Conservation (phyloP, 257 asterid species). For the Paraleonurus japonicus region DNA sequence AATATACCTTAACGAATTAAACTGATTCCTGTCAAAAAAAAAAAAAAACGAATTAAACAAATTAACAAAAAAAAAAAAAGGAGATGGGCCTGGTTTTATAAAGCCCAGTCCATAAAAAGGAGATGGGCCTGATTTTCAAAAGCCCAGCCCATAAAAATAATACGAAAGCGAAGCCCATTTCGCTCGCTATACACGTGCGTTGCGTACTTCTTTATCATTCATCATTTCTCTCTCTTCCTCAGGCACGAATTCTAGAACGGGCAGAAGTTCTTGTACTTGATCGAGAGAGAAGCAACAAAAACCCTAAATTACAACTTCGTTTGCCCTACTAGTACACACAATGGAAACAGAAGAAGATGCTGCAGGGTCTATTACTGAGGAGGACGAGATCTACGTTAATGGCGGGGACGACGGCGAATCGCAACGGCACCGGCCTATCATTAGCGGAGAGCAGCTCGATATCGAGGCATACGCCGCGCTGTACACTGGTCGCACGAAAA, state of each 20-base stretch:
- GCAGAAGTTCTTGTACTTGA: background rate
- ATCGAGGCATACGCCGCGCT: constrained; percentile 90
- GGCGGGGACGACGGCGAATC: constrained; percentile 50
- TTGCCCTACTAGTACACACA: background rate
- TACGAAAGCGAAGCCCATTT: background rate
- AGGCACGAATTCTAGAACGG: background rate
- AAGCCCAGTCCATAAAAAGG: too few species aligned
- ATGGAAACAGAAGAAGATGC: constrained; percentile 78
- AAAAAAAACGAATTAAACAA: background rate
- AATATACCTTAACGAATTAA: too few species aligned
- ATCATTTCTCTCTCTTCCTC: background rate
- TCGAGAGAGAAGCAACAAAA: constrained; percentile 16
- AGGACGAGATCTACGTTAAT: constrained; percentile 61
- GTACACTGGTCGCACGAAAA: constrained; percentile 86
- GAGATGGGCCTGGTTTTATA: background rate
- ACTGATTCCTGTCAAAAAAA: too few species aligned
- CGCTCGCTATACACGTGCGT: constrained; percentile 7
- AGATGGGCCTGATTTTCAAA: background rate
- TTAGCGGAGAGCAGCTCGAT: constrained; percentile 87
- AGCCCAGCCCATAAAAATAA: background rate
- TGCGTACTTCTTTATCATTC: background rate
- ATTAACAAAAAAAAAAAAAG: too few species aligned
- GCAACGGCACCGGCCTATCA: constrained; percentile 73
- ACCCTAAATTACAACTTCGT: constrained; percentile 42
- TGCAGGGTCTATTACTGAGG: constrained; percentile 47